phyloP scores from a whole-genome alignment of 2,329 filamentous ascomycete species.

The Fusarium sp. region DNA sequence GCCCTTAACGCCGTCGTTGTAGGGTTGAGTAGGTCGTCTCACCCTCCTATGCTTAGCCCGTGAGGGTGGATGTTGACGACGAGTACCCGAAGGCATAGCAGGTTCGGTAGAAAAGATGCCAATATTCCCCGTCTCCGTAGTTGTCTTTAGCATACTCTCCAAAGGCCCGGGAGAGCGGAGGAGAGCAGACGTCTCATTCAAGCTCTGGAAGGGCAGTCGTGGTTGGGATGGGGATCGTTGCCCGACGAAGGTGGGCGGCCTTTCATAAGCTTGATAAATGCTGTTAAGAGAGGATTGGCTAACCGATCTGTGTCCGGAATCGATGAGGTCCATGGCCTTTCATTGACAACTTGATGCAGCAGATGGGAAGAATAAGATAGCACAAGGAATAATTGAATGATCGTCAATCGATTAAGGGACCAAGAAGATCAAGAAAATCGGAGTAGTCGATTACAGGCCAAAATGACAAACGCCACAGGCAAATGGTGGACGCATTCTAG shows the following conservation, averaged over 20 bases:
- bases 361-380: slow-evolving; percentile 33
- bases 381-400: slow-evolving; percentile 40
- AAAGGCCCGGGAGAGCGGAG: slow-evolving; percentile 67
- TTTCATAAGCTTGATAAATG: slow-evolving; percentile 51
- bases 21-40: slow-evolving; percentile 47
- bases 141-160: slow-evolving; percentile 77
- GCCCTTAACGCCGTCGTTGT: slow-evolving; percentile 53
- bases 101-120: slow-evolving; percentile 70
- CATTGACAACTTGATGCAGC: slow-evolving; percentile 23
- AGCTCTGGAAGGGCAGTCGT: slow-evolving; percentile 59
- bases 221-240: slow-evolving; percentile 47
- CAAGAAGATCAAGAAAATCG: slow-evolving; percentile 45
- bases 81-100: slow-evolving; percentile 51
- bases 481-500: slow-evolving; percentile 34
- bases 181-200: slow-evolving; percentile 61
- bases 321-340: slow-evolving; percentile 51
- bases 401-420: slow-evolving; percentile 36
- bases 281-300: slow-evolving; percentile 59
- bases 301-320: slow-evolving; percentile 52
- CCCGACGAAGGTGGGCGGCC: slow-evolving; percentile 31
- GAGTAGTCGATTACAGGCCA: slow-evolving; percentile 39
- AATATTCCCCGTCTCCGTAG: slow-evolving; percentile 76
- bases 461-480: slow-evolving; percentile 40
- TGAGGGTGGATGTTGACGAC: slow-evolving; percentile 49
- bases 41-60: slow-evolving; percentile 52